These are phyloP conservation scores for Camelina laxa DNA, from an alignment of 345 rosid species.

Conservation along the genomic window DNA sequence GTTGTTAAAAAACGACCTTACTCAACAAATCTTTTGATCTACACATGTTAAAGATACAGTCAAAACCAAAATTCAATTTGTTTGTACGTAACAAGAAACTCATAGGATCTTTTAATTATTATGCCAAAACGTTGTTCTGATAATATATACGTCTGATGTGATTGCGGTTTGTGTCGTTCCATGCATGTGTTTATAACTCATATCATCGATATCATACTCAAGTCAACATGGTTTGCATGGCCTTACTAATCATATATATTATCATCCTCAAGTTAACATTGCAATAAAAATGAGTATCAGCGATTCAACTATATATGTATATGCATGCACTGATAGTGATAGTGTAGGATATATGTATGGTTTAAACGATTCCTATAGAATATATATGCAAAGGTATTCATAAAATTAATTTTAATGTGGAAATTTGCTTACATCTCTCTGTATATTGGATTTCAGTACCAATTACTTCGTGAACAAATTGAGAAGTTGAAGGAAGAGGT, in stretches of 20 bases:
- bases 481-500: conserved; percentile 78
- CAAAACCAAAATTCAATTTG: background rate
- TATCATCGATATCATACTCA: background rate
- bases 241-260: background rate
- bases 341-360: background rate
- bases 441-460: conserved; percentile 52
- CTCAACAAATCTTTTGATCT: background rate
- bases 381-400: conserved; percentile 4
- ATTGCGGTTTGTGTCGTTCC: background rate
- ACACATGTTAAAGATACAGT: background rate
- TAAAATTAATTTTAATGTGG: background rate
- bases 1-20: background rate
- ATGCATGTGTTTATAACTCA: background rate
- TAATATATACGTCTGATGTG: background rate
- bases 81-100: background rate
- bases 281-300: background rate
- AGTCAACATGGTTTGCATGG: conserved; percentile 21
- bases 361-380: background rate
- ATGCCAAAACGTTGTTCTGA: background rate
- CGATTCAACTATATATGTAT: background rate
- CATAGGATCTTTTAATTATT: background rate
- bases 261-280: conserved; percentile 13
- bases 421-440: conserved; percentile 2
- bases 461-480: conserved; percentile 58
- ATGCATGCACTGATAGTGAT: too few relatives aligned